Percentiles rank a stretch among this genome's conserved stretches.
Conservation (phyloP, 768 basidiomycete species). For the Rhodotorula graminis region DNA sequence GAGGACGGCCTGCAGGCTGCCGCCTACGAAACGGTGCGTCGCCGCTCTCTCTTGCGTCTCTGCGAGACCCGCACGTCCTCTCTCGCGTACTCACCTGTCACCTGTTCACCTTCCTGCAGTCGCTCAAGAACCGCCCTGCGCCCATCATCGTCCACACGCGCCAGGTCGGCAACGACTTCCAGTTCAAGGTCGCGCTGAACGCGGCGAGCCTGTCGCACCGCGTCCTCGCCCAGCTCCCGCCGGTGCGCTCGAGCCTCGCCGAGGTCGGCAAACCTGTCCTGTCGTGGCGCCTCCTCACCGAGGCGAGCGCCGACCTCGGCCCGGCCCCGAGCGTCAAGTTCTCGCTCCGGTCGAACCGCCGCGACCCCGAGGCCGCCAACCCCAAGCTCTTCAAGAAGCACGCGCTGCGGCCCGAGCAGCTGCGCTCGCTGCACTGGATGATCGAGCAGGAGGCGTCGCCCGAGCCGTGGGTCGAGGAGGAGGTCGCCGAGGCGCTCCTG, state of each 20-base stretch:
- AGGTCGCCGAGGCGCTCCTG: conserved; percentile 83
- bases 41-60: too few relatives aligned
- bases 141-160: conserved; percentile 77
- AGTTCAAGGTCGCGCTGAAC: conserved; percentile 77
- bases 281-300: conserved; percentile 75
- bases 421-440: conserved; percentile 92
- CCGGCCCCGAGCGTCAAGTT: conserved; percentile 51
- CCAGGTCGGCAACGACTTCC: conserved; percentile 57
- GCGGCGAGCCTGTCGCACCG: conserved; percentile 80
- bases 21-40: conserved; percentile 65
- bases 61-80: too few relatives aligned
- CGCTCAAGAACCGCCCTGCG: conserved; percentile 75
- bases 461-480: conserved; percentile 79
- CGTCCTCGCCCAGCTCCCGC: conserved; percentile 71
- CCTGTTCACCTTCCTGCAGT: conserved; percentile 34
- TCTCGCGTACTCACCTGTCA: not conserved
- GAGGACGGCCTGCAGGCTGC: conserved; percentile 85
- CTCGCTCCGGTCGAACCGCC: conserved; percentile 63
- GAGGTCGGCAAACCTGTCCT: conserved; percentile 46
- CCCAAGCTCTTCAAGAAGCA: conserved; percentile 56
- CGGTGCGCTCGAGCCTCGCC: conserved; percentile 43
- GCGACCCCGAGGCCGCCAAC: conserved; percentile 56
- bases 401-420: conserved; percentile 70
- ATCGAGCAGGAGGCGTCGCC: conserved; percentile 67
- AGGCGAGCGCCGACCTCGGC: conserved; percentile 55